These are phyloP conservation scores for Sporothrix brasiliensis DNA, from an alignment of 2,329 filamentous ascomycete genomes.

Conservation along the genomic window DNA sequence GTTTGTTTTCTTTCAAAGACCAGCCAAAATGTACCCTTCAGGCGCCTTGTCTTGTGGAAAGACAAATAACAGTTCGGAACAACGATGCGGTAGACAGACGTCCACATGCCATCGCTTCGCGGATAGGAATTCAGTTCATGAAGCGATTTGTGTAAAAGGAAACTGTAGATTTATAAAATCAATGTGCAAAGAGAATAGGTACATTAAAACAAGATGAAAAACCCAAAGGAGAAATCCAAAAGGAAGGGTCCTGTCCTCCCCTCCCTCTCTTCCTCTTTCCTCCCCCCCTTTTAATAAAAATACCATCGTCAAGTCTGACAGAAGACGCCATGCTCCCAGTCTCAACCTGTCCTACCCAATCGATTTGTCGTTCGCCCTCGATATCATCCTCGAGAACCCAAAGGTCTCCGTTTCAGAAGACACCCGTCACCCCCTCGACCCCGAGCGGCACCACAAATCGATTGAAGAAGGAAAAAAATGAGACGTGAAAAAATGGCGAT, in stretches of 20 bases:
- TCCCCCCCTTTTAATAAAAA: background rate
- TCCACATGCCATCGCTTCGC: too few relatives aligned
- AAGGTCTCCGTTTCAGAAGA: background rate
- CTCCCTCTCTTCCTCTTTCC: background rate
- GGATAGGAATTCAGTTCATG: background rate
- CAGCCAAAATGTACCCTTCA: too few relatives aligned
- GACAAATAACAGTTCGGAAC: too few relatives aligned
- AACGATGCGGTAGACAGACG: too few relatives aligned
- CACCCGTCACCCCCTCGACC: background rate
- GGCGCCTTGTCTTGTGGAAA: too few relatives aligned
- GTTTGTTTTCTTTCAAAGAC: too few relatives aligned
- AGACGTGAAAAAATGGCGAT: background rate
- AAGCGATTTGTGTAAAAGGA: background rate
- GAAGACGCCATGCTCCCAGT: background rate
- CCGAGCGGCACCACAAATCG: background rate
- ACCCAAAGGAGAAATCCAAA: conserved; percentile 1
- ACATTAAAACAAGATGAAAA: background rate
- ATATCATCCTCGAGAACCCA: background rate
- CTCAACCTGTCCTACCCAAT: background rate
- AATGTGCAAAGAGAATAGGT: background rate
- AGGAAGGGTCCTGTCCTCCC: background rate
- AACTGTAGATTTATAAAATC: background rate
- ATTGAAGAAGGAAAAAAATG: background rate
- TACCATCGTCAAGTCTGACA: background rate
- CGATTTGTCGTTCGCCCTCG: background rate